Percentiles rank a stretch among this genome's conserved stretches.
Conservation (phyloP, 805 yeast genomes). For the Schwanniomyces pseudopolymorphus region DNA sequence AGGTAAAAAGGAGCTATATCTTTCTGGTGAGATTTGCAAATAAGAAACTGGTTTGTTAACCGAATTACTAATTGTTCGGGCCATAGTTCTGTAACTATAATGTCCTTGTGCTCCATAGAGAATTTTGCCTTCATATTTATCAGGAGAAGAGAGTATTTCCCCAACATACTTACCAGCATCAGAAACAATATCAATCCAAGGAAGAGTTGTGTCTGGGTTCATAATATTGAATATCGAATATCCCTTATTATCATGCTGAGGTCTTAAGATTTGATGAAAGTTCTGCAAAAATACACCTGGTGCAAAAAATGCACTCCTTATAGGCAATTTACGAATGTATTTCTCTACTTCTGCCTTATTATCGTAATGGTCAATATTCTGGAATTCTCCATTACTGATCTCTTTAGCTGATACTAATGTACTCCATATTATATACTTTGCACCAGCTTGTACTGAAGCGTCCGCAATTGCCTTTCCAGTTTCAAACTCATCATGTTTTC, state of each 20-base stretch:
- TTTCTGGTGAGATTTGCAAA: background rate
- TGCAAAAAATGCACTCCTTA: constrained; percentile 3
- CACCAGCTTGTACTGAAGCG: constrained; percentile 3
- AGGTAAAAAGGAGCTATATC: background rate
- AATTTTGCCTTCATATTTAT: constrained; percentile 3
- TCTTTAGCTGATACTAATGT: constrained; percentile 1
- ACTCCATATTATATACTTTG: constrained; percentile 5
- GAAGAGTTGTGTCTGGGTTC: background rate
- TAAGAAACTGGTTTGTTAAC: constrained; percentile 1
- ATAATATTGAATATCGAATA: constrained; percentile 1
- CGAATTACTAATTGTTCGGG: background rate
- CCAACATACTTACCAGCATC: constrained; percentile 7
- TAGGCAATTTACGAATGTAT: constrained; percentile 4
- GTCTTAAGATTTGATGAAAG: background rate
- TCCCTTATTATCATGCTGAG: background rate
- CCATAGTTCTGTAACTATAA: background rate
- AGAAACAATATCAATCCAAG: constrained; percentile 4
- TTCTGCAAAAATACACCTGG: constrained; percentile 8
- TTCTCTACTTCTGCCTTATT: constrained; percentile 5
- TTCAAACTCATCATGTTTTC: constrained; percentile 4
- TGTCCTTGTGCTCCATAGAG: background rate
- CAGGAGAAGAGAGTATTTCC: constrained; percentile 2
- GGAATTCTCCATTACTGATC: constrained; percentile 3
- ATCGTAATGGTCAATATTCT: background rate
- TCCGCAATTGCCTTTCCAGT: constrained; percentile 8